These are phyloP conservation scores for Posidonia oceanica DNA, from an alignment of 116 monocot genomes.

Conservation along the genomic window DNA sequence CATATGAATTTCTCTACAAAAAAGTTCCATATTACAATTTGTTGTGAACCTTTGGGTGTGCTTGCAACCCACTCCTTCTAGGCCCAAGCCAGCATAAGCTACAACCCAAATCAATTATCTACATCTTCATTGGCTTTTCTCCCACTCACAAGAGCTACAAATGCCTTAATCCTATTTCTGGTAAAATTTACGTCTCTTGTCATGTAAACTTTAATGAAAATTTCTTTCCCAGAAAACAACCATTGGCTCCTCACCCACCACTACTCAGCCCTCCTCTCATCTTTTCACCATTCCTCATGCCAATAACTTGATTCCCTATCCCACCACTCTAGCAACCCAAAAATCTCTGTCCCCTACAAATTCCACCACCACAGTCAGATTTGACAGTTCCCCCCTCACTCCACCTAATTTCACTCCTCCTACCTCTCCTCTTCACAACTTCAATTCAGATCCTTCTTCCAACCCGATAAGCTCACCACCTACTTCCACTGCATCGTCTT, in stretches of 20 bases:
- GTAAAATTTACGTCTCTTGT: neutral
- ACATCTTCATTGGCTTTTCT: neutral
- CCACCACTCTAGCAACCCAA: too few relatives aligned
- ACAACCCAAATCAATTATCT: neutral
- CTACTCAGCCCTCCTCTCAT: too few relatives aligned
- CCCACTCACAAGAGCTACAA: too few relatives aligned
- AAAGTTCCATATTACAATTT: neutral
- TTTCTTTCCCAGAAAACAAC: neutral
- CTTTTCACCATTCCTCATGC: neutral
- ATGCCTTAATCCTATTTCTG: neutral
- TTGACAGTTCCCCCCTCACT: too few relatives aligned
- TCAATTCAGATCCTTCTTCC: too few relatives aligned
- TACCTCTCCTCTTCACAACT: neutral
- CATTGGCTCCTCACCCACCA: neutral
- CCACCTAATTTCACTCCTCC: too few relatives aligned
- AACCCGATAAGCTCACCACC: too few relatives aligned
- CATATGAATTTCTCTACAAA: neutral
- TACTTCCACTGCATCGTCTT: neutral
- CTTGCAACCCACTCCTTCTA: neutral
- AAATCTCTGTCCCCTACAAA: too few relatives aligned
- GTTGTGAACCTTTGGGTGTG: neutral
- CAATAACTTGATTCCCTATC: too few relatives aligned
- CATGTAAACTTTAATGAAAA: slow-evolving; percentile 5
- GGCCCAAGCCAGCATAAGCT: too few relatives aligned
- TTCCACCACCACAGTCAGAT: too few relatives aligned